Conservation (phyloP, 164 flowering plant species). For the Protea cynaroides region DNA sequence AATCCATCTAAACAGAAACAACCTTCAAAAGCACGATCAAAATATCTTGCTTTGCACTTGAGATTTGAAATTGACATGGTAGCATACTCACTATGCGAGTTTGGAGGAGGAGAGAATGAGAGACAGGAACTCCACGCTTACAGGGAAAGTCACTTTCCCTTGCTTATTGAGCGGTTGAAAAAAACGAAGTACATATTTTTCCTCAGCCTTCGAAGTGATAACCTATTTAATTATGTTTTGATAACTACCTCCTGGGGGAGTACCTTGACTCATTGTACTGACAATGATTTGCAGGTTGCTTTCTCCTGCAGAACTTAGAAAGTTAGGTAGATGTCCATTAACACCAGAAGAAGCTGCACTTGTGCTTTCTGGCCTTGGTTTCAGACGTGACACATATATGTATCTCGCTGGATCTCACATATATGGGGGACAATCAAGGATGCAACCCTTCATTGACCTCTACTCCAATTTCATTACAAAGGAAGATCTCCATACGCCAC, state of each 20-base stretch:
- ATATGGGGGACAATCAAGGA: slow-evolving; percentile 76
- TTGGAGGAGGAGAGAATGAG: slow-evolving; percentile 90
- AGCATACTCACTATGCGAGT: slow-evolving; percentile 88
- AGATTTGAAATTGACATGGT: slow-evolving; percentile 98
- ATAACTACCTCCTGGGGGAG: background rate
- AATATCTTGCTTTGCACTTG: slow-evolving; percentile 85
- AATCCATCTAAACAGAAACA: slow-evolving; percentile 21
- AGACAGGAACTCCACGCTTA: slow-evolving; percentile 72
- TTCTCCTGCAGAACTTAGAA: slow-evolving; percentile 58
- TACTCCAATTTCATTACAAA: slow-evolving; percentile 85
- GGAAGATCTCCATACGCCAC: slow-evolving; percentile 78
- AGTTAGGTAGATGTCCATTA: slow-evolving; percentile 82
- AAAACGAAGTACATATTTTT: slow-evolving; percentile 38
- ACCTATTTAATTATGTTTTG: background rate
- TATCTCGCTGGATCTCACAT: slow-evolving; percentile 85
- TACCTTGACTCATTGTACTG: background rate
- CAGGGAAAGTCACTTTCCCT: slow-evolving; percentile 77
- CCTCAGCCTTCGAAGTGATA: background rate
- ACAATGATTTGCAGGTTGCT: slow-evolving; percentile 42
- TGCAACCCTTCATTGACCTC: slow-evolving; percentile 59
- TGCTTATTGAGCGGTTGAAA: slow-evolving; percentile 65
- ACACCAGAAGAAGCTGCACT: slow-evolving; percentile 99
- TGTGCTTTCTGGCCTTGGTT: slow-evolving; percentile 78
- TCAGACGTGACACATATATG: slow-evolving; percentile 52
- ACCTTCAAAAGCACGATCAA: slow-evolving; percentile 27